These are phyloP conservation scores for Eimeria sp. DNA, from an alignment of 169 alveolate species.

Conservation along the genomic window DNA sequence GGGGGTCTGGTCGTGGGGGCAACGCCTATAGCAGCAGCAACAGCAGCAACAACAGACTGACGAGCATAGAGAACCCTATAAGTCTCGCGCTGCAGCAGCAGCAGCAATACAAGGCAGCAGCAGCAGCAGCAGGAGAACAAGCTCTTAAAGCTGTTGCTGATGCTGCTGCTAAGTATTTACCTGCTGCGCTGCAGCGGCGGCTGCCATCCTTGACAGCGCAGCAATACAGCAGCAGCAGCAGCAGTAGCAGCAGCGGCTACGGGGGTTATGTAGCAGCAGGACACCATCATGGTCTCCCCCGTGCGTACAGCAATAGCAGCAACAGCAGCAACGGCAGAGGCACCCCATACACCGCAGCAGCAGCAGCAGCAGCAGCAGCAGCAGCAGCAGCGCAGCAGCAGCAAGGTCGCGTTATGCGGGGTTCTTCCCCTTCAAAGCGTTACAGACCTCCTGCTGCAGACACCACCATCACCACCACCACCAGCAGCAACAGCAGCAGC, in stretches of 20 bases:
- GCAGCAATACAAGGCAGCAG: no score
- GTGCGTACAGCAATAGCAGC: background rate
- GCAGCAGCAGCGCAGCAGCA: no score
- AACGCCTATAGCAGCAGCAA: background rate
- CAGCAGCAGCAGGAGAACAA: conserved; percentile 5
- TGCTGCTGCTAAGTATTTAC: background rate
- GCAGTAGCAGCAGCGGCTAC: background rate
- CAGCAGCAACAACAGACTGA: background rate
- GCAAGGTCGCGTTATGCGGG: background rate
- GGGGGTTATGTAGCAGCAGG: conserved; percentile 28
- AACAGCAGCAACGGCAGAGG: background rate
- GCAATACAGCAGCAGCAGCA: conserved; percentile 5
- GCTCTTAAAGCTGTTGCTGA: background rate
- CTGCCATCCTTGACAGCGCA: background rate
- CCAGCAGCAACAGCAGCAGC: conserved; percentile 3
- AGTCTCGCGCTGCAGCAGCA: conserved; percentile 20
- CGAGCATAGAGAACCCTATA: conserved; percentile 11
- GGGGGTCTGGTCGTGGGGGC: background rate
- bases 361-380: no score
- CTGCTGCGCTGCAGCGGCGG: conserved; percentile 30
- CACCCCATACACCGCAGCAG: no score
- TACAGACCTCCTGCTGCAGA: background rate
- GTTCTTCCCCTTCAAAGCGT: background rate
- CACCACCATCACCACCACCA: background rate
- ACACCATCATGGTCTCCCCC: background rate